Evolutionary conservation across 2,329 filamentous ascomycete genomes (phyloP), one percentile per base, ranked within the genome.

Genomic region (Ophiostoma sp.): DNA sequence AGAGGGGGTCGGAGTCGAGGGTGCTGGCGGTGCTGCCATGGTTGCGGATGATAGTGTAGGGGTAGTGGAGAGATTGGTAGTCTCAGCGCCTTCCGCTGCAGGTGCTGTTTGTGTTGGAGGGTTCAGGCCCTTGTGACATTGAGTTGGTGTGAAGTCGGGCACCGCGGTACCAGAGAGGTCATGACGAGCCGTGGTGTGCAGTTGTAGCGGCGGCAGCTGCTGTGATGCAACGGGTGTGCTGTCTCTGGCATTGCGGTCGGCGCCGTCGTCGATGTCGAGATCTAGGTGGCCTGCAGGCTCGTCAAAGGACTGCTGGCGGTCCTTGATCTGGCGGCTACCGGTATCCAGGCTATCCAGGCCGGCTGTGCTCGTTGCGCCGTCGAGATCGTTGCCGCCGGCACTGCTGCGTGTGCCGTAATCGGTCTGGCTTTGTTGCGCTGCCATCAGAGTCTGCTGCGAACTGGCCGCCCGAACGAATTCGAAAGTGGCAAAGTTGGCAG

Each of bases 391-490:
- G 71, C 50, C 71, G 72, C 12, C 33, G 72, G 33, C 69, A 57
- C 52, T 52, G 70, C 45, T 52, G 48, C 15, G 15, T 50, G 52
- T 63, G 73, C 69, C 64, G 73, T 66, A 25, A 71, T 75, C 70
- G 68, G 57, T 45, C 50, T 70, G 63, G 36, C 39, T 68, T 36
- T 70, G 72, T 63, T 42, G 59, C 75, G 72, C 70, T 66, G 72
- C 75, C 75, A 76, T 76, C 72, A 75, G 73, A 36, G 50, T 71
- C 48, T 68, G 73, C 69, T 36, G 64, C 33, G 22, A 63, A 68
- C 22, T 42, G 61, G 59, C 73, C 69, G 31, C 39, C 59, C 68
- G 59, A 55, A 71, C 31, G 22, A 59, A 3, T 45, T 72, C 73
- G 63, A 74, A 48, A 61, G 72, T 66, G 61, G 61, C 57, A 36